Evolutionary conservation across 2,329 filamentous ascomycete species (phyloP).

Genomic region (Claviceps capensis): DNA sequence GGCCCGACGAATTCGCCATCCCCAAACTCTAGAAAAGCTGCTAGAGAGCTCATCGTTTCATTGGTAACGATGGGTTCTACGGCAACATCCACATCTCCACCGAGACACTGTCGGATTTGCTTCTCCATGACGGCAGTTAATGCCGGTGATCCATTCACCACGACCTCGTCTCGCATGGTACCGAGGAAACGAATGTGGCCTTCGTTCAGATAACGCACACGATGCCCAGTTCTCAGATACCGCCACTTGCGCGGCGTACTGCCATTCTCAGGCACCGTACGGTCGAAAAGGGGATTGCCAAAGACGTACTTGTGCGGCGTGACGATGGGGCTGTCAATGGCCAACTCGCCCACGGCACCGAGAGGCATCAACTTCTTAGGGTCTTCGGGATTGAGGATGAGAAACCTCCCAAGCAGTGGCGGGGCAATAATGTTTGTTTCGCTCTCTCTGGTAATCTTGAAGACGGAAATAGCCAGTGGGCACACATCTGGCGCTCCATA

Average conservation of each 20-base stretch:
- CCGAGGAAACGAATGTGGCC: slow-evolving; percentile 36
- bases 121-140: slow-evolving; percentile 32
- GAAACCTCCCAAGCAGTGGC: slow-evolving; percentile 35
- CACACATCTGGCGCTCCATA: slow-evolving; percentile 39
- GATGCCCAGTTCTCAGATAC: slow-evolving; percentile 37
- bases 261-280: slow-evolving; percentile 7
- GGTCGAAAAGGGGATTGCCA: slow-evolving; percentile 16
- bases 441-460: slow-evolving; percentile 24
- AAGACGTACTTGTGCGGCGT: slow-evolving; percentile 22
- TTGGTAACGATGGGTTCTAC: slow-evolving; percentile 34
- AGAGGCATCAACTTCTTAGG: slow-evolving; percentile 36
- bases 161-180: slow-evolving; percentile 26
- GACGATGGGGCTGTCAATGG: slow-evolving; percentile 37
- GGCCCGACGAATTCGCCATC: slow-evolving; percentile 23
- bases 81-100: slow-evolving; percentile 31
- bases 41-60: slow-evolving; percentile 27
- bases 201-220: slow-evolving; percentile 33
- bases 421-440: slow-evolving; percentile 30
- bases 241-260: slow-evolving; percentile 17
- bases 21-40: slow-evolving; percentile 36
- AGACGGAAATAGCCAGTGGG: slow-evolving; percentile 35
- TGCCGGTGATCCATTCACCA: slow-evolving; percentile 25
- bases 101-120: slow-evolving; percentile 31
- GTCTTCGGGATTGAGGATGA: slow-evolving; percentile 39
- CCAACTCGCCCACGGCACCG: slow-evolving; percentile 42